Evolutionary conservation across 495 filamentous ascomycete genomes (phyloP), one percentile per base, ranked within the genome.

Genomic region (Penicillium coffeae): DNA sequence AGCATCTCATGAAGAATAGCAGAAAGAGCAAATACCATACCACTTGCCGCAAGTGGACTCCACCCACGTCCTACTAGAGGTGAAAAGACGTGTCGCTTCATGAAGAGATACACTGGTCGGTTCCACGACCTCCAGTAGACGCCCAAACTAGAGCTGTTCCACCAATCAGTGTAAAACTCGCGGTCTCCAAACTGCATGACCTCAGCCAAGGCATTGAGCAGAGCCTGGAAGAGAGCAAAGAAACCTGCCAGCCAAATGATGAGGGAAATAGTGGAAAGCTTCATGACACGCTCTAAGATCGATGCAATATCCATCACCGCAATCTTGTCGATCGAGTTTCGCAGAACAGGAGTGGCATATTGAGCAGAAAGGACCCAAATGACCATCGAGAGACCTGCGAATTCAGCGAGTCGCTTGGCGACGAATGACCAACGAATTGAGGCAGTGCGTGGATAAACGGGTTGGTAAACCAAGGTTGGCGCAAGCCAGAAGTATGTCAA

Each of bases 101-200:
- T 96, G 68, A 94, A 98, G 39, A 88, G 79, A 62, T 94, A 94
- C 9, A 97, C 92, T 2, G 93, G 93, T 56, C 93, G 94, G 62
- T 98, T 98, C 93, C 93, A 98, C 0, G 85, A 87, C 18, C 89
- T 79, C 93, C 93, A 98, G 72, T 98, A 98, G 7, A 75, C 76
- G 2, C 92, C 89, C 2, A 97, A 70, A 50, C 84, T 87, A 13
- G 83, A 82, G 37, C 84, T 89, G 60, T 98, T 98, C 93, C 92
- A 98, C 93, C 93, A 98, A 48, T 93, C 89, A 1, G 87, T 84
- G 64, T 98, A 98, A 64, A 97, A 98, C 38, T 92, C 85, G 14
- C 93, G 81, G 66, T 98, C 93, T 8, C 83, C 93, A 54, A 98
- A 98, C 30, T 75, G 74, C 74, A 89, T 89, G 6, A 96, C 71